Base-by-base conservation (phyloP, 2,329 filamentous ascomycete genomes). In the Cladophialophora yegresii region DNA sequence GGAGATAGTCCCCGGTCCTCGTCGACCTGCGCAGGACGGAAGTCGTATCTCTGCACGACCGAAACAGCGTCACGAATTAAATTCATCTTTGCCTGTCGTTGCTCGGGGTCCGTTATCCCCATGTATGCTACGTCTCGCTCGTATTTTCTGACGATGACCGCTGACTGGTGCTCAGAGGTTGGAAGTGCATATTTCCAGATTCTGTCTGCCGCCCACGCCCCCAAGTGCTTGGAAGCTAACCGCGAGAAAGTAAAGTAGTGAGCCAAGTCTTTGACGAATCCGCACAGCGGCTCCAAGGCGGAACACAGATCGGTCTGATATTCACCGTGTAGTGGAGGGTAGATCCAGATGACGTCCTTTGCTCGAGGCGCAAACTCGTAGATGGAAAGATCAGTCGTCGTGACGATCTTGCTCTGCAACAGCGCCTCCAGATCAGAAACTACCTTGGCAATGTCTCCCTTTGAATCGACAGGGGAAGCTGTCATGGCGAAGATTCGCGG, bases 401-500 rank as follows among this genome's bases (percentile, higher is more conserved):
- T 98, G 5, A 89, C 89, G 72, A 99, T 97, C 71, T 88, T 87
- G 74, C 89, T 90, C 73, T 95, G 85, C 1, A 99, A 81, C 43
- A 96, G 80, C 0, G 77, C 82, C 74, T 98, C 93, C 0, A 99
- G 83, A 59, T 76, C 82, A 65, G 80, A 79, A 0, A 91, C 90
- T 43, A 90, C 91, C 65, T 85, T 81, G 16, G 82, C 80, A 30
- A 96, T 83, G 69, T 96, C 87, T 0, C 85, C 84, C 72, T 91
- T 89, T 0, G 91, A 87, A 77, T 98, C 93, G 2, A 97, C 89
- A 0, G 95, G 95, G 0, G 95, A 98, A 7, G 95, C 95, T 1
- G 95, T 99, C 93, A 98, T 97, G 28, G 93, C 93, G 69, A 99
- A 90, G 22, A 99, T 87, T 43, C 88, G 89, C 3, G 95, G 95